These are phyloP conservation scores for Plenodomus biglobosus DNA, from an alignment of 2,329 filamentous ascomycete genomes.

Conservation along the genomic window DNA sequence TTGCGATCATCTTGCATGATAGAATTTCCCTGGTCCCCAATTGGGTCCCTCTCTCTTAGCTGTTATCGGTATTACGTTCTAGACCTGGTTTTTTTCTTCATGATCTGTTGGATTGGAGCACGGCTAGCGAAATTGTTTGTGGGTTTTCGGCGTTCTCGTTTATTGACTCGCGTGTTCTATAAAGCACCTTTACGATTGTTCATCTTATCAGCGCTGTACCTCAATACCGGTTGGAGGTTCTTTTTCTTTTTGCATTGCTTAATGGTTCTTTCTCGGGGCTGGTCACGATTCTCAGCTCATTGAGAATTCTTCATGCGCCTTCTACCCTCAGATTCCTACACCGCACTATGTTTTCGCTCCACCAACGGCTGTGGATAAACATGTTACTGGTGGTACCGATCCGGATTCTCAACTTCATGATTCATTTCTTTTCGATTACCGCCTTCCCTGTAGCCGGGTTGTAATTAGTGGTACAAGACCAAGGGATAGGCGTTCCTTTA, in stretches of 20 bases:
- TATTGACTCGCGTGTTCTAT: neutral
- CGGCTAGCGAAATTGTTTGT: slow-evolving; percentile 36
- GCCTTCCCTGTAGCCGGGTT: slow-evolving; percentile 34
- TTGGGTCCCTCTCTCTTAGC: slow-evolving; percentile 29
- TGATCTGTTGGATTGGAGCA: slow-evolving; percentile 24
- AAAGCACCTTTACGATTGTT: slow-evolving; percentile 29
- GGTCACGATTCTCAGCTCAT: slow-evolving; percentile 19
- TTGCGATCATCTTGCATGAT: slow-evolving; percentile 45
- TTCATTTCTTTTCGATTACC: slow-evolving; percentile 28
- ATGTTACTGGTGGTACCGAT: neutral
- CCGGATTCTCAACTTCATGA: slow-evolving; percentile 21
- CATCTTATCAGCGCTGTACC: slow-evolving; percentile 25
- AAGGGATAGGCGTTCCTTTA: slow-evolving; percentile 29
- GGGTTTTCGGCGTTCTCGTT: slow-evolving; percentile 33
- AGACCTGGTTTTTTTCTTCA: slow-evolving; percentile 35
- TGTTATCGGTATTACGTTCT: slow-evolving; percentile 28
- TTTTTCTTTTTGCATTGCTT: slow-evolving; percentile 25
- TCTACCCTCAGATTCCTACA: neutral
- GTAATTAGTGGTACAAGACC: slow-evolving; percentile 46
- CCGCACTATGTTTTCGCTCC: neutral
- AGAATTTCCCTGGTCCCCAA: slow-evolving; percentile 36
- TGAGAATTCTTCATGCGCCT: slow-evolving; percentile 2
- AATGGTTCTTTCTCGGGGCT: slow-evolving; percentile 32
- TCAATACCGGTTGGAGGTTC: slow-evolving; percentile 29
- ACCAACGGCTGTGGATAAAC: neutral